Evolutionary conservation across 78 protist species (phyloP).

Genomic region (Dictyostelium firmibasis): DNA sequence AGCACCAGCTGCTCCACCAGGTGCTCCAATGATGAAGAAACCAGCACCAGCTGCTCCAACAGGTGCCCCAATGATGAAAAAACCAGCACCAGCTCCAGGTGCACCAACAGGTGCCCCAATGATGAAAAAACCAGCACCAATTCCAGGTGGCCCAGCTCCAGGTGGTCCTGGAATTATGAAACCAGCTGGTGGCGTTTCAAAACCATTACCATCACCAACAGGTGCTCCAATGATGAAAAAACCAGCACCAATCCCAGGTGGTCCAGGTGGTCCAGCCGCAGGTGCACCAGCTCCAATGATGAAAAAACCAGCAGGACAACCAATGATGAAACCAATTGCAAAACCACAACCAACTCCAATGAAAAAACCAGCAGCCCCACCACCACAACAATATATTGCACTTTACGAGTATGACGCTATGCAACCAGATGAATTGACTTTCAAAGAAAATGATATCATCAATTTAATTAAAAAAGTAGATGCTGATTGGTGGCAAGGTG

Average conservation of each 20-base stretch:
- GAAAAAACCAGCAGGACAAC: conserved; percentile 32
- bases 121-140: background rate
- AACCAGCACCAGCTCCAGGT: conserved; percentile 26
- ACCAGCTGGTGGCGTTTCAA: conserved; percentile 1
- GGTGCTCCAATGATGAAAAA: background rate
- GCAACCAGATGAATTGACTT: conserved; percentile 84
- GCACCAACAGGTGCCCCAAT: background rate
- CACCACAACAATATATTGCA: conserved; percentile 30
- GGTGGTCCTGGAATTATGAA: background rate
- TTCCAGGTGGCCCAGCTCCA: conserved; percentile 15
- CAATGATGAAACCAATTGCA: conserved; percentile 7
- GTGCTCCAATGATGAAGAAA: background rate
- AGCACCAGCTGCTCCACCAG: background rate
- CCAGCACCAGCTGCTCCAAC: background rate
- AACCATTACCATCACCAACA: conserved; percentile 9
- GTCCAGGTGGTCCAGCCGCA: background rate
- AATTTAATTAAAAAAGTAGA: conserved; percentile 68
- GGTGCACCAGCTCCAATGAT: conserved; percentile 3
- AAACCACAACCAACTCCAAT: conserved; percentile 16
- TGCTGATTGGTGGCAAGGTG: conserved; percentile 91
- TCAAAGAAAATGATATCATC: conserved; percentile 86
- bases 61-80: background rate
- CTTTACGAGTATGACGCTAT: conserved; percentile 76
- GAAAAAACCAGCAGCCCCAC: conserved; percentile 13
- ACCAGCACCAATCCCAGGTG: background rate